Evolutionary conservation across 2,329 filamentous ascomycete genomes (phyloP).

Genomic region (Ceratocystis diversiconidia): DNA sequence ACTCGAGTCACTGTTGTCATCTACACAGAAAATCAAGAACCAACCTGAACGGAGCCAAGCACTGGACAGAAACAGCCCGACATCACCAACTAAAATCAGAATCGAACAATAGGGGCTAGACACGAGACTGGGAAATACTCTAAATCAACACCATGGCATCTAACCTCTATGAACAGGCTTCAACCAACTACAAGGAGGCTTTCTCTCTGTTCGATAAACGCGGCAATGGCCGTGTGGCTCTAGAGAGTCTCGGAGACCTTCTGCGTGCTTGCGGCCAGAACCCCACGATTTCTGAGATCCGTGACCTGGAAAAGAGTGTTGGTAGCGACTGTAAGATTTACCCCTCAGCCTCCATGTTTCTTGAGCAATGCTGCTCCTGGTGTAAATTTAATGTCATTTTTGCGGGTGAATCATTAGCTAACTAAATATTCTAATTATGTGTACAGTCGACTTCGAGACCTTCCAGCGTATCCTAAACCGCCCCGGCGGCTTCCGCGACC

Average conservation of each 20-base stretch:
- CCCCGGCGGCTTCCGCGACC: constrained; percentile 93
- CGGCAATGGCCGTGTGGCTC: constrained; percentile 78
- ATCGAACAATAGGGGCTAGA: background rate
- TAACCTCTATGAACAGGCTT: constrained; percentile 48
- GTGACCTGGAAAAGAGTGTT: constrained; percentile 78
- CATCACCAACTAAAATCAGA: too few species aligned
- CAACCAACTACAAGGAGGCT: constrained; percentile 99
- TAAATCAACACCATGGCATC: constrained; percentile 22
- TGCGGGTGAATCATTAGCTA: background rate
- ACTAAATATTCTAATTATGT: background rate
- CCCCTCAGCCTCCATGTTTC: background rate
- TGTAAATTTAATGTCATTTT: background rate
- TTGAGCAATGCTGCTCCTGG: too few species aligned
- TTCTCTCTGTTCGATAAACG: constrained; percentile 99
- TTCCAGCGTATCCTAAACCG: constrained; percentile 96
- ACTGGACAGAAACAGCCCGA: background rate
- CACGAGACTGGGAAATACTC: background rate
- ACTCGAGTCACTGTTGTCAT: background rate
- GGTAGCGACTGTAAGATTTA: constrained; percentile 72
- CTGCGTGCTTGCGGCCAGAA: constrained; percentile 96
- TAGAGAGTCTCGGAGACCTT: constrained; percentile 80
- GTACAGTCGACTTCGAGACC: constrained; percentile 85
- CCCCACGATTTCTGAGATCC: constrained; percentile 84
- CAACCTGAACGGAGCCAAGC: background rate
- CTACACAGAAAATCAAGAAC: background rate